Percentiles rank a stretch among this genome's conserved stretches.
These are phyloP conservation scores for Globisporangium polare DNA, from an alignment of 352 stramenopile species.

Conservation along the genomic window DNA sequence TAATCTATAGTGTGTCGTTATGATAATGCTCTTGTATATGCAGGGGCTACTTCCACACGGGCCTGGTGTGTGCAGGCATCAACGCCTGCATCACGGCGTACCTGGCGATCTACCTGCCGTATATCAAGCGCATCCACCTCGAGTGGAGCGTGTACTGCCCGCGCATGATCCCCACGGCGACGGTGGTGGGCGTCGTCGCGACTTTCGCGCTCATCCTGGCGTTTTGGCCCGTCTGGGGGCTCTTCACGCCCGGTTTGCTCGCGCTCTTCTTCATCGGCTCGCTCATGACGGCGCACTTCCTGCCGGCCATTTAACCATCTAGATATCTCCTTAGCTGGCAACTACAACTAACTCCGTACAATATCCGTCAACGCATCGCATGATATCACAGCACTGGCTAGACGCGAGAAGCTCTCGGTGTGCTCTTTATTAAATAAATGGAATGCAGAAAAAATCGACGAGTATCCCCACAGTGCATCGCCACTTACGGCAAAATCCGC, in stretches of 20 bases:
- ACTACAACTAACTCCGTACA: neutral
- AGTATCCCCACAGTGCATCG: neutral
- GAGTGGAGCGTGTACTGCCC: slow-evolving; percentile 93
- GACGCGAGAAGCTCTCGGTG: neutral
- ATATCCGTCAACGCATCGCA: neutral
- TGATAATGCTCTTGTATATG: slow-evolving; percentile 1
- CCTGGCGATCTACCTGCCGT: slow-evolving; percentile 82
- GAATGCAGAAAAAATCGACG: neutral
- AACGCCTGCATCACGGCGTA: slow-evolving; percentile 88
- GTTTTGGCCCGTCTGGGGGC: slow-evolving; percentile 90
- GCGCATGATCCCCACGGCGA: slow-evolving; percentile 88
- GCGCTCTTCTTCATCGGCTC: slow-evolving; percentile 86
- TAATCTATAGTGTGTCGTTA: neutral
- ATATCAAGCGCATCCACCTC: slow-evolving; percentile 75
- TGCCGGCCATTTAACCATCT: slow-evolving; percentile 70
- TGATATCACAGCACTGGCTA: neutral
- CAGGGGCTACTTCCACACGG: slow-evolving; percentile 81
- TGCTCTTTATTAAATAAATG: slow-evolving; percentile 12
- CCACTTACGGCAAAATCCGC: slow-evolving; percentile 4
- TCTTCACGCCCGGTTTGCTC: slow-evolving; percentile 88
- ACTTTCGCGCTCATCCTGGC: slow-evolving; percentile 78
- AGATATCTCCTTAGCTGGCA: neutral
- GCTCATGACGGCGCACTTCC: slow-evolving; percentile 93
- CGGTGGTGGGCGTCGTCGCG: slow-evolving; percentile 57
- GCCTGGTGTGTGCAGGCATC: slow-evolving; percentile 68